Evolutionary conservation across 2,329 filamentous ascomycete species (phyloP).

Genomic region (Verticillium tricorpus): DNA sequence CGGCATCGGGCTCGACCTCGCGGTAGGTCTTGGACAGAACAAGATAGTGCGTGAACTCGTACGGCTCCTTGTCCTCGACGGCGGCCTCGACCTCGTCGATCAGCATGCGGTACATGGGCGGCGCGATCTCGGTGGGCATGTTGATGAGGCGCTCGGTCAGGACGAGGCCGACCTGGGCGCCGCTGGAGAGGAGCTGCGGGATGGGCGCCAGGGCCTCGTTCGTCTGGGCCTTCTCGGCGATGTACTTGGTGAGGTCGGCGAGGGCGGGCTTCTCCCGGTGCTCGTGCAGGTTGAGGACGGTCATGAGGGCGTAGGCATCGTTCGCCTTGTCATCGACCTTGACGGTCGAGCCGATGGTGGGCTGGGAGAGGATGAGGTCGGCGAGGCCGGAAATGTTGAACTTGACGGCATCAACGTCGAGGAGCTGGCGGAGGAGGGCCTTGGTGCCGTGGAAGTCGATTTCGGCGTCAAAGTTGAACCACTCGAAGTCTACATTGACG

Average conservation of each 20-base stretch:
- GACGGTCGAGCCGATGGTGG: constrained; percentile 85
- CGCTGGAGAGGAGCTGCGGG: constrained; percentile 49
- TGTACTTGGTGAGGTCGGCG: constrained; percentile 66
- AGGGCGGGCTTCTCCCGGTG: constrained; percentile 73
- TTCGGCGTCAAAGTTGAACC: constrained; percentile 89
- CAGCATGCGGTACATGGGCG: constrained; percentile 93
- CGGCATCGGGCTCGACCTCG: constrained; percentile 78
- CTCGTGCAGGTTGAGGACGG: constrained; percentile 75
- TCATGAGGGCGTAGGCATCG: constrained; percentile 90
- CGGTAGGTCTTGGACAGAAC: constrained; percentile 89
- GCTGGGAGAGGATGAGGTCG: constrained; percentile 82
- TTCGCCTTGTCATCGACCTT: constrained; percentile 95
- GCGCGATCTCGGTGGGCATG: constrained; percentile 88
- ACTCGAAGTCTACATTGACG: constrained; percentile 96
- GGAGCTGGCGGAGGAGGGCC: constrained; percentile 80
- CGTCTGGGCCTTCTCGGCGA: constrained; percentile 51
- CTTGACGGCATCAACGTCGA: constrained; percentile 80
- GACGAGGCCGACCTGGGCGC: constrained; percentile 70
- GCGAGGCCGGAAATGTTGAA: constrained; percentile 85
- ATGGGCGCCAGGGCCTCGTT: constrained; percentile 53
- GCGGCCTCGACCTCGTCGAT: constrained; percentile 87
- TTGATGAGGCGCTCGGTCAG: constrained; percentile 95
- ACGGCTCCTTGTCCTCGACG: constrained; percentile 85
- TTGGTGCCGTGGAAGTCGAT: constrained; percentile 96
- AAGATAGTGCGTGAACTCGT: constrained; percentile 89